Evolutionary conservation across 441 rosid genomes (phyloP), one percentile per base, ranked within the genome.

Genomic region (Pelargonium australe): DNA sequence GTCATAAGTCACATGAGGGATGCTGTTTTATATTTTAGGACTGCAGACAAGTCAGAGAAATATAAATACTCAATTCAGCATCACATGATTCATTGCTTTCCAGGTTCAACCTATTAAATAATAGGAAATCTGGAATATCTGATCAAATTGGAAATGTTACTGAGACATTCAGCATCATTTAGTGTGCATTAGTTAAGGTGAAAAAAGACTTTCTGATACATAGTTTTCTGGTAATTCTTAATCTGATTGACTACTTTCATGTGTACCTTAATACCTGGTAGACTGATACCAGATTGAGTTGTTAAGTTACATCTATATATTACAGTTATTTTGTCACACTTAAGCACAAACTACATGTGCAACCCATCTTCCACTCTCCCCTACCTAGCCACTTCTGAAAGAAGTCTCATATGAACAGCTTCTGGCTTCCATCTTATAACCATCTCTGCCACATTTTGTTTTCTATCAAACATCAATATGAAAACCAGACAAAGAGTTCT

Each of bases 31-130:
- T 67, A 70, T 71, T 73, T 72, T 77, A 70, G 69, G 70, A 71
- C 73, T 76, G 76, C 72, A 79, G 79, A 68, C 64, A 77, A 67
- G 79, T 75, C 83, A 72, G 82, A 76, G 67, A 57, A 65, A 61
- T 74, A 74, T 68, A 3, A 64, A 70, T 77, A 68, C 70, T 79
- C 75, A 75, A 82, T 76, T 75, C 71, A 68, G 63, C 61, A 69
- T 85, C 88, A 85, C 87, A 85, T 84, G 87, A 70, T 19, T 77
- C 77, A 76, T 77, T 67, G 79, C 82, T 85, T 82, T 79, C 75
- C 63, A 70, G 83, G 74, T 76, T 77, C 71, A 72, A 69, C 75
- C 73, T 51, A 67, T 53, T 70, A 75, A 71, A 74, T 41, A 79
- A 71, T 63, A 34, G 40, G 57, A 73, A 65, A 74, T 17, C 28